Evolutionary conservation across 192 early-diverging fungal genomes (phyloP), one percentile per base, ranked within the genome.

Genomic region (Coemansia nantahalensis): DNA sequence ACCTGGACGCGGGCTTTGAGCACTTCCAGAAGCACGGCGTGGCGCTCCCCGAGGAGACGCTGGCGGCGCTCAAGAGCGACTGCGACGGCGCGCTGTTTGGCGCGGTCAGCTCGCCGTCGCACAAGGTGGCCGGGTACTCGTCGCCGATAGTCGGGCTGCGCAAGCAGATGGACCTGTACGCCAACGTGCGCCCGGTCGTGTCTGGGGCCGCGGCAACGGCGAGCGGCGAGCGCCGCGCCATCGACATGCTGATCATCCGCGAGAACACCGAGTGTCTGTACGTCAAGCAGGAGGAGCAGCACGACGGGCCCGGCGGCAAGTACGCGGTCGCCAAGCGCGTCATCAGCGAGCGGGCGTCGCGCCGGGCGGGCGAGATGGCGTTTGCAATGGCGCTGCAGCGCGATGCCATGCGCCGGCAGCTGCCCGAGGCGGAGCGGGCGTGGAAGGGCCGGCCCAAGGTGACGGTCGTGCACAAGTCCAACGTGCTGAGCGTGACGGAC

Each of bases 381-480:
- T 96, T 94, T 54, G 82, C 90, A 28, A 91, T 95, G 84, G 95
- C 95, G 6, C 61, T 91, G 34, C 80, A 85, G 54, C 85, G 94
- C 43, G 83, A 85, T 34, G 65, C 77, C 48, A 68, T 90, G 54
- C 85, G 89, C 47, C 70, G 81, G 41, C 69, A 78, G 28, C 51
- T 73, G 8, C 71, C 81, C 3, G 53, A 68, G 15, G 59, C 75
- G 3, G 64, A 88, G 44, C 75, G 85, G 47, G 69, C 81, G 40
- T 90, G 88, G 88, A 77, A 81, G 24, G 80, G 77, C 28, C 78
- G 72, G 24, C 80, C 80, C 56, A 83, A 84, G 47, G 94, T 98
- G 44, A 98, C 95, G 0, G 87, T 96, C 48, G 90, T 96, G 31
- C 95, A 98, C 86, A 98, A 98, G 75, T 93, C 91, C 39, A 98